phyloP scores from a whole-genome alignment of 2,329 filamentous ascomycete species.

The Ophidiomyces ophidiicola region DNA sequence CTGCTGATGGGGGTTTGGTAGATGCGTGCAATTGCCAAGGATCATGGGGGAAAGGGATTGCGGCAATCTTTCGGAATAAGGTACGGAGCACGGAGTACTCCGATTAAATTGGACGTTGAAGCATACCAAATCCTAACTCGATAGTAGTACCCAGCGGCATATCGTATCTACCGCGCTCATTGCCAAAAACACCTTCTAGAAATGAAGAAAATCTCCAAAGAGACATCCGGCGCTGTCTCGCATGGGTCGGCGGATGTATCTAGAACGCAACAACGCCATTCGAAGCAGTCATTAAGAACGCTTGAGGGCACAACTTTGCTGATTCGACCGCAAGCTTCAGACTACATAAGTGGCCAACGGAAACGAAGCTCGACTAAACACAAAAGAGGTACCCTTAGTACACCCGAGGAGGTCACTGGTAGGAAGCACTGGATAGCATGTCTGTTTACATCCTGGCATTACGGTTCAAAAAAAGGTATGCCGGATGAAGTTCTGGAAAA shows the following conservation, averaged over 20 bases:
- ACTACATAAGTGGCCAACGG: constrained; percentile 16
- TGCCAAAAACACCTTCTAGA: constrained; percentile 28
- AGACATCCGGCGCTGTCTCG: background rate
- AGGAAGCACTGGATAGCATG: constrained; percentile 46
- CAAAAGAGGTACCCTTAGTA: background rate
- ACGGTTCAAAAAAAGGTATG: constrained; percentile 31
- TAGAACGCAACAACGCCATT: too few species aligned
- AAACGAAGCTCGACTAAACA: constrained; percentile 1
- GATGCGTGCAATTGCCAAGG: constrained; percentile 50
- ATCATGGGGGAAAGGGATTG: constrained; percentile 48
- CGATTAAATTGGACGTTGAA: background rate
- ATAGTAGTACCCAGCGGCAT: constrained; percentile 41
- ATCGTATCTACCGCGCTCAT: constrained; percentile 35
- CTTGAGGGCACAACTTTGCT: constrained; percentile 41
- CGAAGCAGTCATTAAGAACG: constrained; percentile 11
- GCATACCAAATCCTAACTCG: constrained; percentile 4
- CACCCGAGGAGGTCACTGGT: constrained; percentile 2
- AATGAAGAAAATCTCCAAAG: background rate
- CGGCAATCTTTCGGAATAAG: constrained; percentile 36
- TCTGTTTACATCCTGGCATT: constrained; percentile 44
- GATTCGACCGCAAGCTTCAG: constrained; percentile 39
- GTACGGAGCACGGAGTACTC: constrained; percentile 15
- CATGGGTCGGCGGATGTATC: background rate
- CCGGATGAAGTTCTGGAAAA: constrained; percentile 37
- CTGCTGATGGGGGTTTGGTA: constrained; percentile 14